Conservation (phyloP, 2,329 filamentous ascomycete genomes). For the Aspergillus pseudoglaucus region DNA sequence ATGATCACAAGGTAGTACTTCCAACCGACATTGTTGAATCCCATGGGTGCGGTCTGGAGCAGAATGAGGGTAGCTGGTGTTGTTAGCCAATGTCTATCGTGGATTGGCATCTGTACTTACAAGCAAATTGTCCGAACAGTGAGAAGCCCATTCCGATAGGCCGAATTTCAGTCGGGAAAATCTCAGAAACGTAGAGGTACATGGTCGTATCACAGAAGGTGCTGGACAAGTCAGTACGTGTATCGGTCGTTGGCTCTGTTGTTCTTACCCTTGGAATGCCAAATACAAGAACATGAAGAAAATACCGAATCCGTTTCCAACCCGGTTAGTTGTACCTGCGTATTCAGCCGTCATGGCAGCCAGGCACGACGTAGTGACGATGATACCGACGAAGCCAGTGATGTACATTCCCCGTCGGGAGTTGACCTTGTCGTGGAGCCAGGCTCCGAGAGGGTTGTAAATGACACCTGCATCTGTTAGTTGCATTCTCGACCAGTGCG, state of each 20-base stretch:
- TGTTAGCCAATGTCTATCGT: not conserved
- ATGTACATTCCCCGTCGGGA: slow-evolving; percentile 38
- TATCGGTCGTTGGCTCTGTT: not conserved
- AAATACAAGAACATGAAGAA: slow-evolving; percentile 43
- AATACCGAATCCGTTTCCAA: slow-evolving; percentile 38
- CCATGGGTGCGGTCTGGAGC: slow-evolving; percentile 42
- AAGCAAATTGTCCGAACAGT: slow-evolving; percentile 45
- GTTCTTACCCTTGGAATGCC: slow-evolving; percentile 41
- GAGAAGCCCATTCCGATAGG: slow-evolving; percentile 49
- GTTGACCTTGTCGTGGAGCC: slow-evolving; percentile 32
- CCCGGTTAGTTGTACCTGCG: slow-evolving; percentile 32
- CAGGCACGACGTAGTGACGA: slow-evolving; percentile 36
- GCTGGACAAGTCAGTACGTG: slow-evolving; percentile 17
- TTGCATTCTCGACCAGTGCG: not conserved
- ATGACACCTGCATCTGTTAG: slow-evolving; percentile 31
- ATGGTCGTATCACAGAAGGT: slow-evolving; percentile 44
- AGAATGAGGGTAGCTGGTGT: slow-evolving; percentile 40
- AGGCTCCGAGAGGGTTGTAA: slow-evolving; percentile 31
- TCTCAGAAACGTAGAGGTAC: slow-evolving; percentile 43
- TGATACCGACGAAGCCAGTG: slow-evolving; percentile 35
- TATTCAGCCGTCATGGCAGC: slow-evolving; percentile 34
- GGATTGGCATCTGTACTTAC: slow-evolving; percentile 11
- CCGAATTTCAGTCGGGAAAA: slow-evolving; percentile 46
- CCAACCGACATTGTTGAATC: slow-evolving; percentile 43
- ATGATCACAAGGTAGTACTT: slow-evolving; percentile 48